Evolutionary conservation across 768 basidiomycete genomes (phyloP), one percentile per base, ranked within the genome.

Genomic region (Brasilioporus rufonigricans): DNA sequence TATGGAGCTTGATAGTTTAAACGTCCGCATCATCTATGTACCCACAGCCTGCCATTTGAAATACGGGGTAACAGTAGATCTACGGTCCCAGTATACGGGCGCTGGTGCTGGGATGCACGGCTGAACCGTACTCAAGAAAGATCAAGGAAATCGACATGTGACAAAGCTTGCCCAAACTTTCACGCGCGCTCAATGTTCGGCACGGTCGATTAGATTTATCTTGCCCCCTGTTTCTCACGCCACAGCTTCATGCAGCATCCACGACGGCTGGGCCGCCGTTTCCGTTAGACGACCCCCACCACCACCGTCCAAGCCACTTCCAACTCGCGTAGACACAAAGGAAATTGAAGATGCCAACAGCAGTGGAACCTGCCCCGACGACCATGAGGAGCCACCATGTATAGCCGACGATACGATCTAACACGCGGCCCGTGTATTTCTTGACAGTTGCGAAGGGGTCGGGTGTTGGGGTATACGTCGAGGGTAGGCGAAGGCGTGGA

Each of bases 321-420:
- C 82, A 87, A 18, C 83, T 78, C 4, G 82, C 79, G 13, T 89
- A 65, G 19, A 89, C 84, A n/a, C 91, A 64, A 44, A 86, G 55
- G 63, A 87, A 83, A 66, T 91, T 92, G 62, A 85, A 83, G 31
- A 89, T 58, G 0, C 91, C 91, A 53, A 91, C 66, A n/a, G 75
- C 64, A 2, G 80, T 76, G 19, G 87, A 86, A 23, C 93, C 93
- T 23, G 87, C 87, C 21, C 95, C 95, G 19, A 93, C 67, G 35
- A 90, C 53, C 21, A 85, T 78, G 58, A 95, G 70, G 11, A 88
- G 39, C 77, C 82, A 90, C 95, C 94, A 98, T 10, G 80, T 70
- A 57, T 84, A 77, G 11, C 96, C 96, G 50, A 96, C 69, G 39
- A 85, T 53, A 54, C 89, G 83, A 67, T 93, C 94, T 40, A 93